Conservation (phyloP, 768 basidiomycete species). For the Pleurotus platypus region DNA sequence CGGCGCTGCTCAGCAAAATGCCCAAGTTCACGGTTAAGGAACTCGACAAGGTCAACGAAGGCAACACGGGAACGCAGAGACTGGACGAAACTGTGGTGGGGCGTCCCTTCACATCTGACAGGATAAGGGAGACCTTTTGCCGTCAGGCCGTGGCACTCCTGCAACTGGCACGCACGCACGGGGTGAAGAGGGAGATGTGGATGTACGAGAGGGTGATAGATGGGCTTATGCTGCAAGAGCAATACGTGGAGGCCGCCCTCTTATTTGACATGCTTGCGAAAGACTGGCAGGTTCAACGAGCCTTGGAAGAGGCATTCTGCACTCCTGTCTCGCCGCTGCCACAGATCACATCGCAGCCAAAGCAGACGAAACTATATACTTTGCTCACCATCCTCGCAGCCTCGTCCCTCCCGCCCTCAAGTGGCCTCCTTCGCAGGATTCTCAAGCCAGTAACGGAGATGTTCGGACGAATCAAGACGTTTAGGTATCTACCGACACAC, state of each 20-base stretch:
- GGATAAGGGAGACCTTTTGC: neutral
- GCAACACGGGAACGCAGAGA: neutral
- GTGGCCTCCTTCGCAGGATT: too few species aligned
- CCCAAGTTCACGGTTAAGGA: neutral
- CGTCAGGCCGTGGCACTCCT: neutral
- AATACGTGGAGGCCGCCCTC: neutral
- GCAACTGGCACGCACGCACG: neutral
- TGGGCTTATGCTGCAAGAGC: neutral
- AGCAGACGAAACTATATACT: neutral
- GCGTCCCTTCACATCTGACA: neutral
- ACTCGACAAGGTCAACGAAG: neutral
- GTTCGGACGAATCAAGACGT: too few species aligned
- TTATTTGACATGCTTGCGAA: neutral
- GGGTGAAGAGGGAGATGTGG: constrained; percentile 3
- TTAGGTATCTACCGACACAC: neutral
- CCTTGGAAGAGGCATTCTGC: neutral
- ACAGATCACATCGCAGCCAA: neutral
- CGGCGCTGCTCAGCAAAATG: neutral
- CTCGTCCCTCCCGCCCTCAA: too few species aligned
- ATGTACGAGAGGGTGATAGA: constrained; percentile 2
- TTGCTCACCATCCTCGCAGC: neutral
- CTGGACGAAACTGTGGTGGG: neutral
- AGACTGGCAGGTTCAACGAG: neutral
- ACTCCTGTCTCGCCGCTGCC: neutral
- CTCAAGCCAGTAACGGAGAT: too few species aligned